A percentile compares a stretch with the other conserved stretches of the same genome.
Conservation (phyloP, 495 filamentous ascomycete species). For the Lentithecium fluviatile region DNA sequence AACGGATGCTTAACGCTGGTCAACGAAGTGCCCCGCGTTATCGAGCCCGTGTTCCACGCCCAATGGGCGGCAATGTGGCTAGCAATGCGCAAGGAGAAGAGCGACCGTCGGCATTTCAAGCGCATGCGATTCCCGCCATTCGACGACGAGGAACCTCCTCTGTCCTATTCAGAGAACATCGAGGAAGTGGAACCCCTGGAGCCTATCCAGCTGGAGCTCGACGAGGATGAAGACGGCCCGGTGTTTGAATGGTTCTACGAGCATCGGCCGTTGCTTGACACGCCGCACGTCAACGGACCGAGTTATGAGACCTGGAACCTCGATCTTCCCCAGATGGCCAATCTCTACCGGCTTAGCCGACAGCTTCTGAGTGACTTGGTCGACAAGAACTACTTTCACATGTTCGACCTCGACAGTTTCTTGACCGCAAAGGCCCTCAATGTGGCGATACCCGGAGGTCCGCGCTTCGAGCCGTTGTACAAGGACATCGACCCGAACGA, state of each 20-base stretch:
- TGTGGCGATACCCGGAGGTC: constrained; percentile 93
- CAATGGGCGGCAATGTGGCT: constrained; percentile 99
- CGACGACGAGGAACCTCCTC: constrained; percentile 95
- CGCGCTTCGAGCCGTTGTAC: constrained; percentile 95
- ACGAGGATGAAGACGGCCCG: constrained; percentile 88
- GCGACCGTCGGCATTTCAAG: constrained; percentile 94
- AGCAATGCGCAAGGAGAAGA: constrained; percentile 96
- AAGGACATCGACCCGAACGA: constrained; percentile 99
- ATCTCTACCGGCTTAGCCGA: constrained; percentile 85
- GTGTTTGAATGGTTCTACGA: constrained; percentile 99
- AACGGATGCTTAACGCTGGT: constrained; percentile 97
- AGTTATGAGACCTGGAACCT: constrained; percentile 98
- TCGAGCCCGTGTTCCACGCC: constrained; percentile 97
- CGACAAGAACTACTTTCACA: constrained; percentile 96
- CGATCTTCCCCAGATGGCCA: constrained; percentile 92
- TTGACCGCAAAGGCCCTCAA: constrained; percentile 96
- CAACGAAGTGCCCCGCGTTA: constrained; percentile 94
- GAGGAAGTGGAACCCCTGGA: constrained; percentile 97
- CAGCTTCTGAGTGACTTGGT: constrained; percentile 89
- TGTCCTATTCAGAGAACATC: constrained; percentile 98
- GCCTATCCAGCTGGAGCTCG: constrained; percentile 98
- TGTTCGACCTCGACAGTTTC: constrained; percentile 95
- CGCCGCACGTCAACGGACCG: constrained; percentile 90
- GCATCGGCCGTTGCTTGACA: constrained; percentile 86
- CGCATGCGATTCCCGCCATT: constrained; percentile 99